Percentiles rank a stretch among this genome's conserved stretches.
Conservation (phyloP, 805 yeast genomes). For the Candida xyloterini region DNA sequence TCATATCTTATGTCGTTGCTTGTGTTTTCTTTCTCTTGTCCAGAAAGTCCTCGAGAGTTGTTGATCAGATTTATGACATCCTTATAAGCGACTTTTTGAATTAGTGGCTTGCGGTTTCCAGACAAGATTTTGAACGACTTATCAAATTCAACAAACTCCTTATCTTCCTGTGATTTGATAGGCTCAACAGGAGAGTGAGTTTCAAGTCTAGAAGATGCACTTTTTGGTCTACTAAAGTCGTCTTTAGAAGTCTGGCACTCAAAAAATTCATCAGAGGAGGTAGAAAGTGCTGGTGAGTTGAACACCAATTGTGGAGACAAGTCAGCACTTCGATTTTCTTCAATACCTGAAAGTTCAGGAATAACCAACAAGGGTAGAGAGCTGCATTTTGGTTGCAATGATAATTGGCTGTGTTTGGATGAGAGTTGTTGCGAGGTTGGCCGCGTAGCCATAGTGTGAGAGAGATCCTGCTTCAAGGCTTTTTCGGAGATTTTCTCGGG, state of each 20-base stretch:
- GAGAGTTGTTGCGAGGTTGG: slow-evolving; percentile 7
- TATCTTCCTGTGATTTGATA: too few relatives aligned
- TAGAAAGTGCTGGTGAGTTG: background rate
- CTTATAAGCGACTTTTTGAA: slow-evolving; percentile 1
- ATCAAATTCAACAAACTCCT: background rate
- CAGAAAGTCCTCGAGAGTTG: background rate
- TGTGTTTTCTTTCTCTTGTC: slow-evolving; percentile 8
- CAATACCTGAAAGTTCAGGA: slow-evolving; percentile 5
- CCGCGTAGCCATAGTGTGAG: background rate
- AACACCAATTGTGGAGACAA: slow-evolving; percentile 5
- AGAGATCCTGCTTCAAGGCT: background rate
- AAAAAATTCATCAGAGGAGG: background rate
- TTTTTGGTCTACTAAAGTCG: background rate
- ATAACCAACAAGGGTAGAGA: slow-evolving; percentile 8
- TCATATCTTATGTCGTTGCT: background rate
- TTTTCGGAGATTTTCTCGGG: slow-evolving; percentile 27
- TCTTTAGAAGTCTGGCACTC: background rate
- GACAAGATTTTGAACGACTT: background rate
- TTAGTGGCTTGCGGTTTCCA: slow-evolving; percentile 2
- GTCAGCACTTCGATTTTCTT: background rate
- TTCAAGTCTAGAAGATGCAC: too few relatives aligned
- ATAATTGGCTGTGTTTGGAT: background rate
- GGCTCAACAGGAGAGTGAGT: too few relatives aligned
- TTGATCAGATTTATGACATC: slow-evolving; percentile 1
- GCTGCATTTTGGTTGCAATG: background rate